These are phyloP conservation scores for Podospora anserina DNA, from an alignment of 495 filamentous ascomycete genomes.

Conservation along the genomic window DNA sequence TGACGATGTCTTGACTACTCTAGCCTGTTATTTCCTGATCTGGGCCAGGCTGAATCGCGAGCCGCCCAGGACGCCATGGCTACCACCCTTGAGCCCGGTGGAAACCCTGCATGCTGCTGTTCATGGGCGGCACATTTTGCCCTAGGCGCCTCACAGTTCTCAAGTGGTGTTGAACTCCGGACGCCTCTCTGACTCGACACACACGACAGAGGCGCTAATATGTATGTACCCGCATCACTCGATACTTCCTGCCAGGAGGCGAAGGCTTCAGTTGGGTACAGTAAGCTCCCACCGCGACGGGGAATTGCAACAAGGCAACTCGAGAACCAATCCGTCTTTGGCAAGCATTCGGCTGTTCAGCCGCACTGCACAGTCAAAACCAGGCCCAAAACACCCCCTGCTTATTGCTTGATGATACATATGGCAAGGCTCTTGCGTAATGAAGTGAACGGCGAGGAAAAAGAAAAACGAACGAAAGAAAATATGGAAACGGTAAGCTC, in stretches of 20 bases:
- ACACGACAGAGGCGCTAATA: background rate
- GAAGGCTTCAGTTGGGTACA: background rate
- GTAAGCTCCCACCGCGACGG: background rate
- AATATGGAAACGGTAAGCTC: background rate
- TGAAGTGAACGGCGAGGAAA: background rate
- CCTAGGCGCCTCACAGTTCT: background rate
- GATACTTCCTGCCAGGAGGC: background rate
- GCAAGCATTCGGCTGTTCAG: background rate
- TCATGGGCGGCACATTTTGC: background rate
- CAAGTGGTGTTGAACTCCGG: background rate
- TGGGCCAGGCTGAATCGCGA: background rate
- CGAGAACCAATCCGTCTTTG: background rate
- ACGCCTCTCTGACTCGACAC: background rate
- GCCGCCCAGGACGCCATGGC: background rate
- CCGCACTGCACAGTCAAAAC: background rate
- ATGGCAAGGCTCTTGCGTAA: background rate
- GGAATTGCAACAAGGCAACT: background rate
- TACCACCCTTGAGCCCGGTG: background rate
- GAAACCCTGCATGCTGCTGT: background rate
- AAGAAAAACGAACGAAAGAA: background rate
- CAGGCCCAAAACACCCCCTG: background rate
- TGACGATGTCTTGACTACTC: background rate
- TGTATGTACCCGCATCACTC: background rate
- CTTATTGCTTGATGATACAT: background rate
- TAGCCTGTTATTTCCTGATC: too few relatives aligned